Evolutionary conservation across 768 basidiomycete genomes (phyloP), one percentile per base, ranked within the genome.

Genomic region (Kwoniella europaea): DNA sequence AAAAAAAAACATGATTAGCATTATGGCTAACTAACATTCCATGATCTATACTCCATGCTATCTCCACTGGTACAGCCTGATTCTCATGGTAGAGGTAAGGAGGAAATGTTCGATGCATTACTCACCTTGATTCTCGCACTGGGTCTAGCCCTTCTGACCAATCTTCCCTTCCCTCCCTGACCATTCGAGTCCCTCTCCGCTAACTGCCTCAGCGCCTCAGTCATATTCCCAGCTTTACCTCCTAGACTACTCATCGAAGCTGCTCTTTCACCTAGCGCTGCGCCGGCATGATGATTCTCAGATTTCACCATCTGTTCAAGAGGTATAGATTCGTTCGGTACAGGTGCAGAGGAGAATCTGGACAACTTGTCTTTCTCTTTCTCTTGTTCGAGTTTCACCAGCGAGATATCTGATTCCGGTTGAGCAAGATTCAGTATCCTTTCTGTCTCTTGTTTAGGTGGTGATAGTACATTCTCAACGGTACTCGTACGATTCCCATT

Each of bases 161-260:
- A 44, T 41, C 53, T 22, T 10, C 46, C 60, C 27, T 60, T 63
- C n/a, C 60, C 61, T 22, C 53, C 63, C 12, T 74, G 55, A 5
- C 53, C 35, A 18, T 10, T 63, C 12, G 68, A 60, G n/a, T 63
- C 70, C 22, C 69, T 64, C 67, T 76, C 68, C 24, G 73, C 74
- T 41, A 79, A 61, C 35, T 55, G 70, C 57, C 72, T 73, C 52
- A 79, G 62, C 43, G 73, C 71, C n/a, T 79, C 75, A 24, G 74
- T 76, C 78, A 76, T 79, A 27, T 58, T 58, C 22, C 50, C 50
- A 12, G 43, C 63, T 65, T 42, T 52, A 43, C 65, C 57, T 35
- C 29, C 29, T 50, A 70, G 52, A 29, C 44, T 66, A 22, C 65
- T 53, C 56, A 43, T 63, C 41, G 46, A 68, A 16, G 71, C 72